Percentiles rank a stretch among this genome's conserved stretches.
Evolutionary conservation across 495 filamentous ascomycete genomes (phyloP).

Genomic region (Penicillium steckii): DNA sequence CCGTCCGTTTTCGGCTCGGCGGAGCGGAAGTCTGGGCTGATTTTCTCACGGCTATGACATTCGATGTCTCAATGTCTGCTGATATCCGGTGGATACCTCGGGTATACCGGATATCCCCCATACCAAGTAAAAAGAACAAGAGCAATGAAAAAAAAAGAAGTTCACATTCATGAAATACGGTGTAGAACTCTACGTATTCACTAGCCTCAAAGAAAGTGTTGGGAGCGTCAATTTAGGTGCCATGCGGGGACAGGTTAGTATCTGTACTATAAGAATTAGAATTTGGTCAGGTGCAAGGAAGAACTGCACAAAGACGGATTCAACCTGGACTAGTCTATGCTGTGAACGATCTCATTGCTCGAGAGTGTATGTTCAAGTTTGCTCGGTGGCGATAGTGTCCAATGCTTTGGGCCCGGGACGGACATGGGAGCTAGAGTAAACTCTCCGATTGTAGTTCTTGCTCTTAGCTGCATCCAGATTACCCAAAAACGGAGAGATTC

Average conservation of each 20-base stretch:
- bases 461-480: not conserved
- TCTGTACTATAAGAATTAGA: not conserved
- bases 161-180: not conserved
- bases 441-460: no score
- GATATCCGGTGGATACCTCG: not conserved
- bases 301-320: no score
- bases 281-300: not conserved
- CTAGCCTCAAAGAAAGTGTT: not conserved
- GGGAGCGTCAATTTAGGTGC: not conserved
- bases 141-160: no score
- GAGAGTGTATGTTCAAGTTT: not conserved
- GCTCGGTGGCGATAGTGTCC: not conserved
- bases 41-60: not conserved
- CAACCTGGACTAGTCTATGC: not conserved
- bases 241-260: not conserved
- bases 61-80: not conserved
- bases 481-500: constrained; percentile 1
- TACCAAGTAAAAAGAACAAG: not conserved
- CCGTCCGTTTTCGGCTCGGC: constrained; percentile 21
- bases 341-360: not conserved
- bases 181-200: not conserved
- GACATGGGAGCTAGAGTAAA: no score
- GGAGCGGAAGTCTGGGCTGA: constrained; percentile 17
- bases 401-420: no score
- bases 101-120: not conserved